Percentiles rank a stretch among this genome's conserved stretches.
Conservation (phyloP, 495 filamentous ascomycete genomes). For the Tuber borchii region DNA sequence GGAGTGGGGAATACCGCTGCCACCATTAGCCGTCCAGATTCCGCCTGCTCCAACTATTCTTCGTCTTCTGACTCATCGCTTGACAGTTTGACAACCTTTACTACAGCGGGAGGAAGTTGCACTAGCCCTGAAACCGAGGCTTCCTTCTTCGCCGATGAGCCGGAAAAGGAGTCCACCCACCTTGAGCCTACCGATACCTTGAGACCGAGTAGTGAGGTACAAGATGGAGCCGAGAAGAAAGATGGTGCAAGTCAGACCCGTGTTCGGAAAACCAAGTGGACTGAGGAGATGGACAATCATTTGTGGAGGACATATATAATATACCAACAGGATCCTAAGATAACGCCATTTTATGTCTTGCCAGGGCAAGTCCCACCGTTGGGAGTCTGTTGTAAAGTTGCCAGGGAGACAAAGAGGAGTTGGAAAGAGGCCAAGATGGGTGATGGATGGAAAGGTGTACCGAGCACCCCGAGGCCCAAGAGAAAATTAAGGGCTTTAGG, state of each 20-base stretch:
- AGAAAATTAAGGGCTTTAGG: conserved; percentile 20
- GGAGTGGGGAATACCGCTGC: conserved; percentile 43
- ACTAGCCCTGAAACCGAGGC: conserved; percentile 54
- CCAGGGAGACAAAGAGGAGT: conserved; percentile 71
- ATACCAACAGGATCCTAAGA: conserved; percentile 83
- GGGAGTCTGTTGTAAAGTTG: conserved; percentile 82
- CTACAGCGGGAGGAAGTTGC: conserved; percentile 60
- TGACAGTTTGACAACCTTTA: conserved; percentile 59
- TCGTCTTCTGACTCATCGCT: conserved; percentile 65
- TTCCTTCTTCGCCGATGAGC: conserved; percentile 12
- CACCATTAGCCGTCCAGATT: conserved; percentile 51
- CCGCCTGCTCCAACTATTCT: conserved; percentile 57
- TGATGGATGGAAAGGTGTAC: conserved; percentile 27
- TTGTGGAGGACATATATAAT: conserved; percentile 84
- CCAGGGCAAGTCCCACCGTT: conserved; percentile 80
- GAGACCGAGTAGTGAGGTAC: background rate
- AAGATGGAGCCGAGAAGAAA: conserved; percentile 2
- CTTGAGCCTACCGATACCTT: background rate
- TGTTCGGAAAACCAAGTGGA: conserved; percentile 55
- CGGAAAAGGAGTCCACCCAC: background rate
- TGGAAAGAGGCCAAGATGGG: conserved; percentile 61
- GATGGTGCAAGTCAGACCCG: conserved; percentile 13
- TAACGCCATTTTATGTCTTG: conserved; percentile 87
- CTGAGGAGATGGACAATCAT: conserved; percentile 82
- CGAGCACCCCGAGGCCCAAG: conserved; percentile 27